Evolutionary conservation across 495 filamentous ascomycete species (phyloP).

Genomic region (Penicillium ucsense): DNA sequence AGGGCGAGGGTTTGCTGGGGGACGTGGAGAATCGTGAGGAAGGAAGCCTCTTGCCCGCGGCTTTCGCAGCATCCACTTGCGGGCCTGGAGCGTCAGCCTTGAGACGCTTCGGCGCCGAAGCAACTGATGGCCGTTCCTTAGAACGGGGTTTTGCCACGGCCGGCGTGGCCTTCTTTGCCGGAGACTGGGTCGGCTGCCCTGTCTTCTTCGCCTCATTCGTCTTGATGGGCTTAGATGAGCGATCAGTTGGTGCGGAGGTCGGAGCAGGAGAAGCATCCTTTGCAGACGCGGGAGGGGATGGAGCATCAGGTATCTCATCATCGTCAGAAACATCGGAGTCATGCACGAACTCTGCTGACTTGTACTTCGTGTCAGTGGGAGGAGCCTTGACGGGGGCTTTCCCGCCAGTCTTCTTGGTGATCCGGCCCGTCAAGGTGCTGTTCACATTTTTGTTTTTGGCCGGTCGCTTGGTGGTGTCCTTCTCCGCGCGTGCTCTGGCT

Average conservation of each 20-base stretch:
- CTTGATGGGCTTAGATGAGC: conserved; percentile 8
- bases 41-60: conserved; percentile 28
- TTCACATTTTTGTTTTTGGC: conserved; percentile 47
- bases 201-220: conserved; percentile 5
- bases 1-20: conserved; percentile 62
- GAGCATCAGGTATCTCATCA: conserved; percentile 38
- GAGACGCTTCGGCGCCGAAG: conserved; percentile 10
- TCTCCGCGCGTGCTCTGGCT: conserved; percentile 54
- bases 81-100: conserved; percentile 14
- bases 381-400: conserved; percentile 33
- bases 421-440: conserved; percentile 38
- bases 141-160: conserved; percentile 9
- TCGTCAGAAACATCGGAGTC: conserved; percentile 66
- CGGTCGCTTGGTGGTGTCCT: conserved; percentile 52
- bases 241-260: conserved; percentile 8
- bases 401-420: conserved; percentile 40
- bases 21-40: conserved; percentile 38
- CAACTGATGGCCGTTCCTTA: conserved; percentile 3
- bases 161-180: background rate
- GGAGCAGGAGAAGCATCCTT: conserved; percentile 9
- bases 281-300: conserved; percentile 12
- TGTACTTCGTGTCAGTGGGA: conserved; percentile 36
- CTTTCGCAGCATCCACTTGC: conserved; percentile 18
- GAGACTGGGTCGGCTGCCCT: background rate
- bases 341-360: conserved; percentile 66